A percentile compares a stretch with the other conserved stretches of the same genome.
These are phyloP conservation scores for Solanum pennellii DNA, from an alignment of 257 asterid genomes.

Conservation along the genomic window DNA sequence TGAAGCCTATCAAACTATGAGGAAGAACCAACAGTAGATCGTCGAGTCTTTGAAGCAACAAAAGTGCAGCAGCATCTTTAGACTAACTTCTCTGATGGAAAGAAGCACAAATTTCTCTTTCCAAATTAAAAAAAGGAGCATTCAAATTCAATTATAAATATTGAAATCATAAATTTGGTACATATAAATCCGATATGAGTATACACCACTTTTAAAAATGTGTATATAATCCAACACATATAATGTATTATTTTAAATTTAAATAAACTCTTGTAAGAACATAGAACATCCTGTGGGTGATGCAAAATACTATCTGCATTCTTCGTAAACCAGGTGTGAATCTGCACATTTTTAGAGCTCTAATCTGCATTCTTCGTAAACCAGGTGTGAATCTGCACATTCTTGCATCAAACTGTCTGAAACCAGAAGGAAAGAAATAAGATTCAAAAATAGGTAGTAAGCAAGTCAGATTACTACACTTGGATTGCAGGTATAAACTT, in stretches of 20 bases:
- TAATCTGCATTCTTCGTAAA: too few species aligned
- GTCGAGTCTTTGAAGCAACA: not conserved
- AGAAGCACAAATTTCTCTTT: not conserved
- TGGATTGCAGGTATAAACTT: slow-evolving; percentile 60
- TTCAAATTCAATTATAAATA: not conserved
- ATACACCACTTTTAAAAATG: not conserved
- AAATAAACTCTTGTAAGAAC: not conserved
- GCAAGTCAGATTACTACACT: slow-evolving; percentile 4
- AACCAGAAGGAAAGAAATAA: not conserved
- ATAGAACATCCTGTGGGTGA: not conserved
- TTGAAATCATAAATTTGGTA: not conserved
- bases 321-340: not conserved
- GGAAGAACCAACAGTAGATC: not conserved
- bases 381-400: too few species aligned
- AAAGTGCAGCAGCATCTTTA: not conserved
- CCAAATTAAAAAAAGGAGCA: not conserved
- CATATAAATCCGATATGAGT: too few species aligned
- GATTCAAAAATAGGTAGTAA: not conserved
- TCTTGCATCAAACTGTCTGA: not conserved
- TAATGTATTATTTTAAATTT: too few species aligned
- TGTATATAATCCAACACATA: not conserved
- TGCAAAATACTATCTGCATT: too few species aligned
- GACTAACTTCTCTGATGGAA: not conserved
- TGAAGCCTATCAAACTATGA: not conserved
- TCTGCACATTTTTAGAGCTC: too few species aligned